Conservation (phyloP, 164 flowering plant genomes). For the Liquidambar formosana region DNA sequence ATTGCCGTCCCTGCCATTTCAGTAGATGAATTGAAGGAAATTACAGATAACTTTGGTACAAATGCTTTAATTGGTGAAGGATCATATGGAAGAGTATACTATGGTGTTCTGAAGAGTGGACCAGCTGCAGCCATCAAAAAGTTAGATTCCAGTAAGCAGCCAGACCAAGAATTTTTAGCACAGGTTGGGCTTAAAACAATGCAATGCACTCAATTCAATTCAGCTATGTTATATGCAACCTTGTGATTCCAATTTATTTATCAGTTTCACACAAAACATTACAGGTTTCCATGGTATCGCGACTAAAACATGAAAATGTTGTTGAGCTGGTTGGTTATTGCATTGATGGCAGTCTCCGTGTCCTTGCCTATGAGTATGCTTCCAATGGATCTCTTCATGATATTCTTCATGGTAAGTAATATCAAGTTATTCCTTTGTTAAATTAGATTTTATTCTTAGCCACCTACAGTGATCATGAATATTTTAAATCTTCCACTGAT, state of each 20-base stretch:
- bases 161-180: constrained; percentile 53
- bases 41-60: constrained; percentile 53
- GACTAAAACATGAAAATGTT: constrained; percentile 60
- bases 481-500: too few relatives aligned
- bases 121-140: constrained; percentile 50
- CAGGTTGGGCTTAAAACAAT: constrained; percentile 36
- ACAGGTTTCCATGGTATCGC: constrained; percentile 76
- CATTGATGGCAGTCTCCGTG: constrained; percentile 60
- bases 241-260: neutral
- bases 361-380: constrained; percentile 70
- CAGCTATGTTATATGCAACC: neutral
- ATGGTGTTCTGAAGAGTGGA: constrained; percentile 43
- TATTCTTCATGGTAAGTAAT: constrained; percentile 63
- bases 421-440: neutral
- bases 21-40: constrained; percentile 54
- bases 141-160: constrained; percentile 54
- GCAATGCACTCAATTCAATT: neutral
- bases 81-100: constrained; percentile 53
- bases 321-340: constrained; percentile 66
- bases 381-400: constrained; percentile 78
- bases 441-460: neutral
- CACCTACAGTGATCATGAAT: neutral
- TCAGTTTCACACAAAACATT: constrained; percentile 3
- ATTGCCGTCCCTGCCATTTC: constrained; percentile 47
- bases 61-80: constrained; percentile 58